Percentiles rank a stretch among this genome's conserved stretches.
phyloP scores from a whole-genome alignment of 176 grass and related monocot genomes.

The Areca catechu region DNA sequence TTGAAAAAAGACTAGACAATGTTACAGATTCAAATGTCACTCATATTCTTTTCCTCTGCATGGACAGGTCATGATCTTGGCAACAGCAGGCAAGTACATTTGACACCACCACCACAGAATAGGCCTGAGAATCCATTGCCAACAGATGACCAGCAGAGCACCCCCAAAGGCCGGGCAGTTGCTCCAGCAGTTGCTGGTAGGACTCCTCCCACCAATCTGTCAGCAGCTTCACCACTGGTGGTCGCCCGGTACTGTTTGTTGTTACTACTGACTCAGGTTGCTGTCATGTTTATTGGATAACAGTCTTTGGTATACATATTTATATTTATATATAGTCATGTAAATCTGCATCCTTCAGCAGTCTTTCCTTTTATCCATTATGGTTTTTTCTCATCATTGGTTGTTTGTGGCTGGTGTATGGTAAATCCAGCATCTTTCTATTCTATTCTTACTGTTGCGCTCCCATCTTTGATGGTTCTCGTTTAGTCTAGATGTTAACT shows the following conservation, averaged over 20 bases:
- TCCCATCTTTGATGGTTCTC: too few relatives aligned
- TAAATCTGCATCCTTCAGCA: conserved; percentile 37
- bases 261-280: conserved; percentile 42
- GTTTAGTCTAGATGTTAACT: too few relatives aligned
- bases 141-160: conserved; percentile 76
- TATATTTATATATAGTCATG: conserved; percentile 48
- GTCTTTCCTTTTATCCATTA: conserved; percentile 14
- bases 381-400: conserved; percentile 6
- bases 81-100: conserved; percentile 61
- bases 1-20: too few relatives aligned
- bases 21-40: too few relatives aligned
- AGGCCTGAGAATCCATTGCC: conserved; percentile 66
- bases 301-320: not conserved
- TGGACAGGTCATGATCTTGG: conserved; percentile 51
- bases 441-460: too few relatives aligned
- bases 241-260: conserved; percentile 22
- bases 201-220: conserved; percentile 28
- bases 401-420: too few relatives aligned
- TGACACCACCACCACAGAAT: conserved; percentile 51
- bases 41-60: too few relatives aligned
- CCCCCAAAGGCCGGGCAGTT: conserved; percentile 29
- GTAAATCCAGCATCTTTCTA: too few relatives aligned
- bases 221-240: conserved; percentile 11
- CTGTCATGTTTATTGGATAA: conserved; percentile 57
- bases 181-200: conserved; percentile 51